Percentiles rank a stretch among this genome's conserved stretches.
phyloP scores from a whole-genome alignment of 257 asterid genomes.

The Solanum neorickii region DNA sequence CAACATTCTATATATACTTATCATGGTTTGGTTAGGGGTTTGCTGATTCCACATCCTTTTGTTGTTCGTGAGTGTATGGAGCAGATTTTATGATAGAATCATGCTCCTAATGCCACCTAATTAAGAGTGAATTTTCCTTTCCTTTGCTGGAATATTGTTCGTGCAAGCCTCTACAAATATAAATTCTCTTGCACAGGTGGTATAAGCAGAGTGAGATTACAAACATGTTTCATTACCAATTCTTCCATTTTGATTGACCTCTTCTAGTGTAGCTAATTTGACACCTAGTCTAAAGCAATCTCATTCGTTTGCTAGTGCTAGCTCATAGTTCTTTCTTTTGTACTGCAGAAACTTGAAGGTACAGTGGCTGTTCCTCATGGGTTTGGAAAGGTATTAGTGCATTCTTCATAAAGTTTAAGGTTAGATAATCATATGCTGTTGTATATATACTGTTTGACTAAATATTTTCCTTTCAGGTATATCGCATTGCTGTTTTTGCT shows the following conservation, averaged over 20 bases:
- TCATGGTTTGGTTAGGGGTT: background rate
- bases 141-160: background rate
- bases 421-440: constrained; percentile 5
- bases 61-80: background rate
- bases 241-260: background rate
- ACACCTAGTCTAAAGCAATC: background rate
- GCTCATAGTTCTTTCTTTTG: background rate
- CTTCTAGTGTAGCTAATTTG: background rate
- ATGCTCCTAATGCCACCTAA: background rate
- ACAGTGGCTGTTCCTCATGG: constrained; percentile 87
- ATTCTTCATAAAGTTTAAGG: background rate
- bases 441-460: constrained; percentile 12
- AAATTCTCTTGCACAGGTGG: background rate
- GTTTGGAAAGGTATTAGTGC: constrained; percentile 64
- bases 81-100: background rate
- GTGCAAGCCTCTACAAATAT: background rate
- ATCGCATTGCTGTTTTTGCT: constrained; percentile 84
- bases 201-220: background rate
- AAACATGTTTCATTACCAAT: background rate
- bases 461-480: constrained; percentile 33
- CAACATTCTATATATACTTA: background rate
- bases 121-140: background rate
- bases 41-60: background rate
- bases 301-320: background rate
- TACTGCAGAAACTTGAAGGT: constrained; percentile 72